phyloP scores from a whole-genome alignment of 2,329 filamentous ascomycete species.

The Alternaria incomplexa region DNA sequence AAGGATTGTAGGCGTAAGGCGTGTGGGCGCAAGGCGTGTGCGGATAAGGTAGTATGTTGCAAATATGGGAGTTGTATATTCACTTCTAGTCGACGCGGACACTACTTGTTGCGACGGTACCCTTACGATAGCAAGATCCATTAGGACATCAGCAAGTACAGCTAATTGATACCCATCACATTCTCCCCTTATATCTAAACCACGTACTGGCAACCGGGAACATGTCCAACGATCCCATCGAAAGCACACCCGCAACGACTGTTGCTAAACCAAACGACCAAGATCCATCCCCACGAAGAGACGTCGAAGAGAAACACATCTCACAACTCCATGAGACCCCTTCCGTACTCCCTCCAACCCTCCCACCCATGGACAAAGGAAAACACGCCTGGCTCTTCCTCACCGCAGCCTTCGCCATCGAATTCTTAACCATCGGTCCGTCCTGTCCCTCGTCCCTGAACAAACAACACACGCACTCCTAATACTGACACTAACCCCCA shows the following conservation, averaged over 20 bases:
- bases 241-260: background rate
- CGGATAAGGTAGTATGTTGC: too few species aligned
- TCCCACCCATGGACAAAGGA: conserved; percentile 24
- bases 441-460: background rate
- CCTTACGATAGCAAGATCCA: background rate
- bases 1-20: background rate
- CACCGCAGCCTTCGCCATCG: conserved; percentile 53
- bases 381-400: conserved; percentile 27
- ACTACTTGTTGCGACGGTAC: background rate
- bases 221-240: background rate
- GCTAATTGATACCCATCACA: background rate
- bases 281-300: background rate
- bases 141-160: background rate
- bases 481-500: conserved; percentile 33
- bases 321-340: background rate
- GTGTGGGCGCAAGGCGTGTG: background rate
- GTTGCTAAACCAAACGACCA: background rate
- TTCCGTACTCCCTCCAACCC: background rate
- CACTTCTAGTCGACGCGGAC: background rate
- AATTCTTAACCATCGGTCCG: conserved; percentile 44
- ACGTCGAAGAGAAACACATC: background rate
- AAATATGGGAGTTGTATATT: background rate
- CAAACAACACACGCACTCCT: too few species aligned
- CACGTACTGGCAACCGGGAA: background rate
- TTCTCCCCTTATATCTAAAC: background rate